Conservation (phyloP, 768 basidiomycete genomes). For the Pisolithus sp. region DNA sequence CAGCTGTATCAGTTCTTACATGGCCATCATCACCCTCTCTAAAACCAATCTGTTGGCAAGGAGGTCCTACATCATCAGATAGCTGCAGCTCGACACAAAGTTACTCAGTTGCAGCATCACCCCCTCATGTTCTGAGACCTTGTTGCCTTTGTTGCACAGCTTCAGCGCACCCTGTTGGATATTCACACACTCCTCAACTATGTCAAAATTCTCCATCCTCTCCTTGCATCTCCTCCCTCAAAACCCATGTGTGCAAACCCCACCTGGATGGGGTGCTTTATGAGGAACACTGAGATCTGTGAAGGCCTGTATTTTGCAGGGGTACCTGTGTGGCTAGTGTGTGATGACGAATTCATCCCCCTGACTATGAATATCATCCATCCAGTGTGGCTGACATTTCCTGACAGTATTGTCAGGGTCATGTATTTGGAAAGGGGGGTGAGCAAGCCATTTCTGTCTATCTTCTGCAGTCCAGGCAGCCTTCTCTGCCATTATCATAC, state of each 20-base stretch:
- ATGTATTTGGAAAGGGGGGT: too few relatives aligned
- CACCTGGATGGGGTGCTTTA: conserved; percentile 12
- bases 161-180: background rate
- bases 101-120: background rate
- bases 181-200: conserved; percentile 6
- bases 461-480: too few relatives aligned
- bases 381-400: too few relatives aligned
- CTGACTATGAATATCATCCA: background rate
- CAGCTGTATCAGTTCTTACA: too few relatives aligned
- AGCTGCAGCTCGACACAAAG: background rate
- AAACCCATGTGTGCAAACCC: background rate
- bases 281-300: background rate
- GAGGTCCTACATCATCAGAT: too few relatives aligned
- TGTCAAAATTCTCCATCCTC: conserved; percentile 2
- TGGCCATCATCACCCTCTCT: too few relatives aligned
- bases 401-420: too few relatives aligned
- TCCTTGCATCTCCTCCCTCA: background rate
- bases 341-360: background rate
- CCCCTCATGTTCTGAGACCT: background rate
- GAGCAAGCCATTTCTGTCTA: too few relatives aligned
- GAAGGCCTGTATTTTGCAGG: conserved; percentile 3
- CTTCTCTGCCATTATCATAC: too few relatives aligned
- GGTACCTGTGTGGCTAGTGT: conserved; percentile 6
- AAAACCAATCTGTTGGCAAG: too few relatives aligned
- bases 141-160: conserved; percentile 1